A percentile compares a stretch with the other conserved stretches of the same genome.
phyloP scores from a whole-genome alignment of 306 rosid genomes.

The Citrullus amarus region DNA sequence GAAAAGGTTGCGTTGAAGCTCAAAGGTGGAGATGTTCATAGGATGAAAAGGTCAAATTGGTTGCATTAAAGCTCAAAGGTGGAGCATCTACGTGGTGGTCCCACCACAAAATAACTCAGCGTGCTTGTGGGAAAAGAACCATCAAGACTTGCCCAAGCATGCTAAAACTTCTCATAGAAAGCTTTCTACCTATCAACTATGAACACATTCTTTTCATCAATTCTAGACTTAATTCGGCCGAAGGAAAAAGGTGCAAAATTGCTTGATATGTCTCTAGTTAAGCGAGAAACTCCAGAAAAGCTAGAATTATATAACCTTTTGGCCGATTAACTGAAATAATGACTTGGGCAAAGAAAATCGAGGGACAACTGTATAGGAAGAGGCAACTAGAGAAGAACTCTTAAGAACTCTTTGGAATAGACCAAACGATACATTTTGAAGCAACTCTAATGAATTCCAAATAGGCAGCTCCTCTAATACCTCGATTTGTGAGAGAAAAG shows the following conservation, averaged over 20 bases:
- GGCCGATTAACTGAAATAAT: neutral
- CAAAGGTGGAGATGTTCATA: too few species aligned
- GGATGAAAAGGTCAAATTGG: too few species aligned
- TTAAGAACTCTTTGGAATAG: neutral
- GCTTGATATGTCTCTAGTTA: neutral
- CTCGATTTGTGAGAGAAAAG: too few species aligned
- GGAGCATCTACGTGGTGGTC: too few species aligned
- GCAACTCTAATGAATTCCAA: too few species aligned
- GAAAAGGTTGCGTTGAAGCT: too few species aligned
- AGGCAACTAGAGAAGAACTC: neutral
- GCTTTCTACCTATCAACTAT: neutral
- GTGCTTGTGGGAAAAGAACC: too few species aligned
- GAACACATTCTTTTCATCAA: too few species aligned
- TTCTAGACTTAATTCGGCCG: neutral
- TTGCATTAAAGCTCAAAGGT: too few species aligned
- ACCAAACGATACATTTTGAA: too few species aligned
- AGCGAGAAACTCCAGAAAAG: neutral
- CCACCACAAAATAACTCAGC: too few species aligned
- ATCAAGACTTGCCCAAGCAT: neutral
- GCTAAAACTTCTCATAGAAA: neutral
- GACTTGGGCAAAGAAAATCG: neutral
- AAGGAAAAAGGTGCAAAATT: neutral
- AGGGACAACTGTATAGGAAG: neutral
- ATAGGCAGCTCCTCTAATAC: too few species aligned
- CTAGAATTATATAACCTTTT: neutral